Evolutionary conservation across 352 stramenopile species (phyloP).

Genomic region (Pythium monospermum): DNA sequence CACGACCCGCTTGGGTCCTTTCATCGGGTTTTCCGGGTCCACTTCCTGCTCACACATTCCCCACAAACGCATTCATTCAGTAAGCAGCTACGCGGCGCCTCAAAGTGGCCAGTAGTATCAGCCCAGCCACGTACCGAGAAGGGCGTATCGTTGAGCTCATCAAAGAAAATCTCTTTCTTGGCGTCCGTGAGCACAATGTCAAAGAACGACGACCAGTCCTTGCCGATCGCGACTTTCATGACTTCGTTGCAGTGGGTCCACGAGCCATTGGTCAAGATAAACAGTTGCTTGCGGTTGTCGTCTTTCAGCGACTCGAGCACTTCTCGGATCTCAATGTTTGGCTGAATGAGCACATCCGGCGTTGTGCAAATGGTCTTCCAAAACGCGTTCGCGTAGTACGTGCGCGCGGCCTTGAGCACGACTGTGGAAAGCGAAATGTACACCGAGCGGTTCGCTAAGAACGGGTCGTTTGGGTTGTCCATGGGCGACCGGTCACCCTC

Average conservation of each 20-base stretch:
- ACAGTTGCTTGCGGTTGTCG: conserved; percentile 31
- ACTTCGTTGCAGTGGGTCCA: conserved; percentile 54
- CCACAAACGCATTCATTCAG: too few relatives aligned
- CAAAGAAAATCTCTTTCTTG: conserved; percentile 53
- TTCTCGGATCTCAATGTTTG: conserved; percentile 35
- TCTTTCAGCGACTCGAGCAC: conserved; percentile 31
- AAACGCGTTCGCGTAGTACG: conserved; percentile 42
- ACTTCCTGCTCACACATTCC: conserved; percentile 25
- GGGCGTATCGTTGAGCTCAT: conserved; percentile 39
- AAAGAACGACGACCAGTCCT: conserved; percentile 43
- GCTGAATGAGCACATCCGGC: conserved; percentile 38
- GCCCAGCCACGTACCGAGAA: conserved; percentile 36
- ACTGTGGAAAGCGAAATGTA: conserved; percentile 43
- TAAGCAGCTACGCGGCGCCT: too few relatives aligned
- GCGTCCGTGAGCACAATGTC: conserved; percentile 44
- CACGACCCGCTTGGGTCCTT: conserved; percentile 19
- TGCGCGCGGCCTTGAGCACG: conserved; percentile 31
- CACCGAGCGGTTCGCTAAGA: conserved; percentile 32
- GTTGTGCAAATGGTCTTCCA: conserved; percentile 39
- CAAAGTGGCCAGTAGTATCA: too few relatives aligned
- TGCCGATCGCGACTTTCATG: conserved; percentile 40
- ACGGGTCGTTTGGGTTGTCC: conserved; percentile 41
- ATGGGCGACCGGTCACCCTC: conserved; percentile 17
- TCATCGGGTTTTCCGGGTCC: conserved; percentile 13
- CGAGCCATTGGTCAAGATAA: conserved; percentile 48